Evolutionary conservation across 371 early-diverging fungal species (phyloP).

Genomic region (Rhizopus delemar): DNA sequence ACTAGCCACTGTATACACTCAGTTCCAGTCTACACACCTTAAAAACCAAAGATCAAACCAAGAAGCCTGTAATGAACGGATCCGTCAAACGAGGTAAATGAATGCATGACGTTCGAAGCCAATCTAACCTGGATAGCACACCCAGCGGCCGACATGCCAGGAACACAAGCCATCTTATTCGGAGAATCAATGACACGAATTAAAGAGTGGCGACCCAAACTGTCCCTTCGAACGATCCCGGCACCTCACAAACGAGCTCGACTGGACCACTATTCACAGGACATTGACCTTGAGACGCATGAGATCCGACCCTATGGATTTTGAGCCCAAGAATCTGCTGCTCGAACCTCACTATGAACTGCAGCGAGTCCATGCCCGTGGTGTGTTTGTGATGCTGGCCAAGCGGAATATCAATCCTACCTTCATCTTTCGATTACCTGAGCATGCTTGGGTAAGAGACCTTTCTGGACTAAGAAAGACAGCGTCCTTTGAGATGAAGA

Average conservation of each 20-base stretch:
- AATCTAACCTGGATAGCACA: background rate
- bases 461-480: slow-evolving; percentile 55
- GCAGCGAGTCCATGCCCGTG: slow-evolving; percentile 60
- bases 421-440: slow-evolving; percentile 68
- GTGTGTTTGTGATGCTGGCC: slow-evolving; percentile 64
- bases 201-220: slow-evolving; percentile 27
- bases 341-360: slow-evolving; percentile 60
- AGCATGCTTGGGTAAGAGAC: slow-evolving; percentile 56
- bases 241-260: slow-evolving; percentile 7
- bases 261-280: background rate
- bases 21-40: background rate
- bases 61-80: background rate
- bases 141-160: background rate
- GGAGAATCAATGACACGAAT: background rate
- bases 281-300: slow-evolving; percentile 23
- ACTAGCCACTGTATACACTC: background rate
- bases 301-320: slow-evolving; percentile 34
- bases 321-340: slow-evolving; percentile 46
- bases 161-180: background rate
- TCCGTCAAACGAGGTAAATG: background rate
- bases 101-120: background rate
- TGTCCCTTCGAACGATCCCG: slow-evolving; percentile 28
- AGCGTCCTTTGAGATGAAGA: slow-evolving; percentile 53
- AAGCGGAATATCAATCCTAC: slow-evolving; percentile 53
- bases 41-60: background rate